Evolutionary conservation across 805 yeast species (phyloP).

Genomic region (Limtongozyma cylindracea): DNA sequence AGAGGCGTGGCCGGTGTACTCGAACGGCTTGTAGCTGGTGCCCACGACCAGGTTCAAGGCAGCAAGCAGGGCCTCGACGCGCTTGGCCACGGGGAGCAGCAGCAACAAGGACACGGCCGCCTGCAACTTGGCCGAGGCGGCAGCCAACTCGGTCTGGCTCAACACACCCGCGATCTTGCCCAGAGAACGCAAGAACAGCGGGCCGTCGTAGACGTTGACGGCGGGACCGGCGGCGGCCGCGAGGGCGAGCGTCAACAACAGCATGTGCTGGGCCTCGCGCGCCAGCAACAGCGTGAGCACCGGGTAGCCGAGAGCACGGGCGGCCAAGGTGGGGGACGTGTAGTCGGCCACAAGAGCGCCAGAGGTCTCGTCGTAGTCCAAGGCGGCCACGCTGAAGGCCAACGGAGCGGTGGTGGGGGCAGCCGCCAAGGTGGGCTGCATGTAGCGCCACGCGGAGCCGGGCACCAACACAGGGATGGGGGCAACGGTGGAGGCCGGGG

Average conservation of each 20-base stretch:
- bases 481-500: conserved; percentile 3
- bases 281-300: conserved; percentile 14
- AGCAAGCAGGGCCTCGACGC: conserved; percentile 17
- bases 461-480: conserved; percentile 28
- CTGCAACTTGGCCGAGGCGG: too few relatives aligned
- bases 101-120: conserved; percentile 9
- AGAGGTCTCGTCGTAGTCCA: conserved; percentile 33
- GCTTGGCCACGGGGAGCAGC: conserved; percentile 2
- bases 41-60: conserved; percentile 28
- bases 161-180: conserved; percentile 18
- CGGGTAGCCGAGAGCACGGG: conserved; percentile 41
- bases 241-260: conserved; percentile 37
- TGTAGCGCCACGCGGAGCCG: conserved; percentile 38
- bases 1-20: conserved; percentile 34
- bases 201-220: conserved; percentile 62
- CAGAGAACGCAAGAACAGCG: conserved; percentile 27
- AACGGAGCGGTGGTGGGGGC: conserved; percentile 17
- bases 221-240: conserved; percentile 29
- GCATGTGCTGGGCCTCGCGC: conserved; percentile 36
- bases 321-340: conserved; percentile 29
- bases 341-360: conserved; percentile 38
- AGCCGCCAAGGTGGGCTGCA: conserved; percentile 27
- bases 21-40: conserved; percentile 31
- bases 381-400: conserved; percentile 50
- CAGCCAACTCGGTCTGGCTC: conserved; percentile 15